Evolutionary conservation across 1,284 basidiomycete genomes (phyloP).

Genomic region (Golubevia pallescens): DNA sequence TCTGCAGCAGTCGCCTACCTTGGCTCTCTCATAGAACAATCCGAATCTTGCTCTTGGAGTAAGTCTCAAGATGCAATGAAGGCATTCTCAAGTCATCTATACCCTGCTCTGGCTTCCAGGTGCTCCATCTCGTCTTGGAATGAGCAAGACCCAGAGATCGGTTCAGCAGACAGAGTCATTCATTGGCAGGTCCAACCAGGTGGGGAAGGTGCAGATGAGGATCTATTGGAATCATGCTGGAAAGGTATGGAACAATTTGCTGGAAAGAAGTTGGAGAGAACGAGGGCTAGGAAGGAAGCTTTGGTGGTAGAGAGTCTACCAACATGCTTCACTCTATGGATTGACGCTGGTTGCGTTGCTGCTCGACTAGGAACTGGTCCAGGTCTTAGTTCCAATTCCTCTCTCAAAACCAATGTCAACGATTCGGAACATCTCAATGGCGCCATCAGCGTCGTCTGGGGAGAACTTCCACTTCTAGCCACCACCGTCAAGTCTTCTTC

Average conservation of each 20-base stretch:
- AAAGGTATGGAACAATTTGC: constrained; percentile 15
- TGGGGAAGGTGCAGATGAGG: constrained; percentile 34
- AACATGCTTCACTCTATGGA: constrained; percentile 36
- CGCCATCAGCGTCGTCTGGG: constrained; percentile 29
- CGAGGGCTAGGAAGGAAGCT: constrained; percentile 9
- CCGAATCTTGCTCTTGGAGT: no score
- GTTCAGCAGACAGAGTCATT: constrained; percentile 27
- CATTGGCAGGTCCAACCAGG: constrained; percentile 36
- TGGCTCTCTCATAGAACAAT: no score
- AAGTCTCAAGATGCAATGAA: no score
- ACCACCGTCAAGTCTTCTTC: background rate
- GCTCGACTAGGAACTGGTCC: constrained; percentile 32
- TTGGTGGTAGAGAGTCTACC: constrained; percentile 20
- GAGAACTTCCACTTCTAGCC: constrained; percentile 7
- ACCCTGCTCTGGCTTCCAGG: background rate
- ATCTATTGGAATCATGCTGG: constrained; percentile 23
- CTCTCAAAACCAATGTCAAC: constrained; percentile 16
- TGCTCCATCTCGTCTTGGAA: background rate
- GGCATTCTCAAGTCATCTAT: background rate
- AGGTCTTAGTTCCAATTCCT: constrained; percentile 12
- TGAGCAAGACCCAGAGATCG: constrained; percentile 21
- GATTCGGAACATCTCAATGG: constrained; percentile 1
- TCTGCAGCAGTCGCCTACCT: no score
- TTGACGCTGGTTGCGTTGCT: constrained; percentile 51
- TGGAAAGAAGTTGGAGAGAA: background rate